Evolutionary conservation across 192 early-diverging fungal genomes (phyloP).

Genomic region (Endogone sp.): DNA sequence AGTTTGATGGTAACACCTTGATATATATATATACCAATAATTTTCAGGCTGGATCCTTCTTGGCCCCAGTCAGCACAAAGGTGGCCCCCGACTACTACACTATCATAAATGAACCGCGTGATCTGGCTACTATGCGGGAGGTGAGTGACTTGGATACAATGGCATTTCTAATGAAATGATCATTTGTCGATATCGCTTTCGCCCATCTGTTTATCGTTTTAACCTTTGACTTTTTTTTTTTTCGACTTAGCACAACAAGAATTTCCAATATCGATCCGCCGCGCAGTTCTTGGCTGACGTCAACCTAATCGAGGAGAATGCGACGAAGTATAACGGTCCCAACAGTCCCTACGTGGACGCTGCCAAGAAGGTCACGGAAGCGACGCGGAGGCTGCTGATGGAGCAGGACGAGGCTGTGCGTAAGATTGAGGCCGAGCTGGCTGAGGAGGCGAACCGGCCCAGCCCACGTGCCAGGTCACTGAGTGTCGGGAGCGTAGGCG

Average conservation of each 20-base stretch:
- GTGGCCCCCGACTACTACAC: conserved; percentile 48
- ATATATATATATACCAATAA: neutral
- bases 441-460: neutral
- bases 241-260: neutral
- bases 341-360: neutral
- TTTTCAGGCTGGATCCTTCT: conserved; percentile 32
- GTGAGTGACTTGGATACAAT: conserved; percentile 28
- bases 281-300: neutral
- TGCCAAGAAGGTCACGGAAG: neutral
- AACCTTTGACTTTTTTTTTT: too few species aligned
- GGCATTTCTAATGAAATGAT: neutral
- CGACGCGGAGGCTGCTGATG: neutral
- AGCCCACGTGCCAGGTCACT: neutral
- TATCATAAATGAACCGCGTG: conserved; percentile 47
- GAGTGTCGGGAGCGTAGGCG: neutral
- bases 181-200: neutral
- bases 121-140: conserved; percentile 49
- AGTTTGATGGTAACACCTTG: neutral
- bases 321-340: neutral
- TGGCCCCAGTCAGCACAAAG: conserved; percentile 38
- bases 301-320: neutral
- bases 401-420: neutral
- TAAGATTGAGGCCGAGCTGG: neutral
- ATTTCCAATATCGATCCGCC: neutral
- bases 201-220: neutral